A percentile compares a stretch with the other conserved stretches of the same genome.
These are phyloP conservation scores for Oryza australiensis DNA, from an alignment of 176 grass and related monocot species.

Conservation along the genomic window DNA sequence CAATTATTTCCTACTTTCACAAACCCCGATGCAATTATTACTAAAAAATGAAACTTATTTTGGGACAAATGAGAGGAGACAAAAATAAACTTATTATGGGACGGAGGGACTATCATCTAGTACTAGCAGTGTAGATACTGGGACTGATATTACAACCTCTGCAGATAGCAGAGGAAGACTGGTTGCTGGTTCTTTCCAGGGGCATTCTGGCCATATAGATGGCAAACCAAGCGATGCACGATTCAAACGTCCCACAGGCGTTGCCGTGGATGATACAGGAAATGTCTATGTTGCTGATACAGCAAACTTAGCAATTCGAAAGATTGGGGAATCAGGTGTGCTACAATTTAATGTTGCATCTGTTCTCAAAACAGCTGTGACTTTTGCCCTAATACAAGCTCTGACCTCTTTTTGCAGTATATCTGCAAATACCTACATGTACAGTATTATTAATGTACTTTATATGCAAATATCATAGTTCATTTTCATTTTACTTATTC, in stretches of 20 bases:
- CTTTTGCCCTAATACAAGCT: background rate
- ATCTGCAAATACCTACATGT: background rate
- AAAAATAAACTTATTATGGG: no score
- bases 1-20: no score
- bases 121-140: background rate
- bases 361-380: background rate
- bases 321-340: conserved; percentile 84
- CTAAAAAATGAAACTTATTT: no score
- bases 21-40: no score
- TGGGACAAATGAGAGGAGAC: no score
- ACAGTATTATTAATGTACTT: background rate
- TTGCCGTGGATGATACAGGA: conserved; percentile 88
- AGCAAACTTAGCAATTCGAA: conserved; percentile 89
- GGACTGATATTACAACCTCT: conserved; percentile 33
- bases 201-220: conserved; percentile 86
- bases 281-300: conserved; percentile 99
- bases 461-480: background rate
- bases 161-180: conserved; percentile 94
- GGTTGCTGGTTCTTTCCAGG: conserved; percentile 94
- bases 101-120: background rate
- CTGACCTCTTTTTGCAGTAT: background rate
- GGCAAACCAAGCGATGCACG: conserved; percentile 93
- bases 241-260: conserved; percentile 86
- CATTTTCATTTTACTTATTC: background rate
- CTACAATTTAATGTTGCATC: background rate